phyloP scores from a whole-genome alignment of 2,329 filamentous ascomycete species.

The Juglanconis oblonga region DNA sequence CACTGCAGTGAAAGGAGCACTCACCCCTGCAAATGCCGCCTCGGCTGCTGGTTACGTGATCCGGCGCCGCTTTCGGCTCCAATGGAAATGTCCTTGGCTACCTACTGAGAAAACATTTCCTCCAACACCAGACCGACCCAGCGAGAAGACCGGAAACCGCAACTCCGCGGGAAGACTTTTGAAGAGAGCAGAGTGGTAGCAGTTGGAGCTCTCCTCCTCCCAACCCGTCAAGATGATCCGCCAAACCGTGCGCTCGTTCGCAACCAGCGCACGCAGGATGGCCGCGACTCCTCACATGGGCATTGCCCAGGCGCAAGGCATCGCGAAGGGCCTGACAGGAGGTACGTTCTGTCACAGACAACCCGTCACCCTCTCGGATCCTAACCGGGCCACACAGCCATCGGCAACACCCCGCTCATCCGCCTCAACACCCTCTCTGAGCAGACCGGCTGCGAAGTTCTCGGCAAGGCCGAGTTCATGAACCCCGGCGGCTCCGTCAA shows the following conservation, averaged over 20 bases:
- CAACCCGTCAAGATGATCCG: slow-evolving; percentile 58
- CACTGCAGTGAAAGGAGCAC: neutral
- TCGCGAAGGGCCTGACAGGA: slow-evolving; percentile 75
- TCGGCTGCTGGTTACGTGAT: neutral
- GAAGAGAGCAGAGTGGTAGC: neutral
- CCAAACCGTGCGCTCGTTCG: slow-evolving; percentile 65
- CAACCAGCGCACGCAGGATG: slow-evolving; percentile 57
- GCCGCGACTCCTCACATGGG: slow-evolving; percentile 59
- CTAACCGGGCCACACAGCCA: slow-evolving; percentile 56
- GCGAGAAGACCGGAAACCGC: neutral
- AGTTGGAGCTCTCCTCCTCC: slow-evolving; percentile 1
- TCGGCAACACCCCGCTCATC: slow-evolving; percentile 96
- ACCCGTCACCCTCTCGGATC: neutral
- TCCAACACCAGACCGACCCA: neutral
- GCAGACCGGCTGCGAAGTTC: slow-evolving; percentile 87
- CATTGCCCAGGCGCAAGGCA: slow-evolving; percentile 76
- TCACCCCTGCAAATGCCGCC: neutral
- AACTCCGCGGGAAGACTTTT: neutral
- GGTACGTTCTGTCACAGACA: slow-evolving; percentile 48
- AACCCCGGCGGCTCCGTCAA: slow-evolving; percentile 97
- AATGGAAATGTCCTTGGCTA: neutral
- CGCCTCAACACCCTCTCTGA: slow-evolving; percentile 83
- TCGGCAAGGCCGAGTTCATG: slow-evolving; percentile 98
- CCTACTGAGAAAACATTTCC: neutral
- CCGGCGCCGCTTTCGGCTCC: slow-evolving; percentile 9